These are phyloP conservation scores for Karstenula rhodostoma DNA, from an alignment of 2,329 filamentous ascomycete genomes.

Conservation along the genomic window DNA sequence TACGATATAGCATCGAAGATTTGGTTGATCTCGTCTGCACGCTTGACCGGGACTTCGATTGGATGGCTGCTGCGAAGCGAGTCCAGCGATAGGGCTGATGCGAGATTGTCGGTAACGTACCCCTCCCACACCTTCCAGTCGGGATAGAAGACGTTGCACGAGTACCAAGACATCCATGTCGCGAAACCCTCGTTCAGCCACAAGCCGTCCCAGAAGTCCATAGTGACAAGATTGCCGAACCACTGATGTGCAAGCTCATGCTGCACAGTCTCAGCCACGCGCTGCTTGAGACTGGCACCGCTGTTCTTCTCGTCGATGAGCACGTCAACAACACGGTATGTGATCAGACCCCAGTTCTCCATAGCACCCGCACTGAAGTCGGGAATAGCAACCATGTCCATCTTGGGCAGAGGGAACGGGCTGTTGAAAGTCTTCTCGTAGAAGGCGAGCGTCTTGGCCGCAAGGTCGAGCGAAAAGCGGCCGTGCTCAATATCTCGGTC, in stretches of 20 bases:
- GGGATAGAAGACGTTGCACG: constrained; percentile 92
- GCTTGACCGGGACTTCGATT: constrained; percentile 95
- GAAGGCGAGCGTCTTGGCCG: constrained; percentile 87
- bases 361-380: constrained; percentile 96
- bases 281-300: constrained; percentile 87
- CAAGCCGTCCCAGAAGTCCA: constrained; percentile 98
- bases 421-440: constrained; percentile 95
- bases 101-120: constrained; percentile 91
- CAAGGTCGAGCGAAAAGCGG: constrained; percentile 87
- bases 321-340: constrained; percentile 90
- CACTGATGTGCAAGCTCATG: constrained; percentile 97
- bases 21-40: constrained; percentile 95
- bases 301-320: constrained; percentile 92
- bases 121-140: constrained; percentile 99
- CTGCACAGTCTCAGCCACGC: constrained; percentile 93
- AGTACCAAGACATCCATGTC: constrained; percentile 94
- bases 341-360: constrained; percentile 98
- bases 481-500: constrained; percentile 91
- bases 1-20: constrained; percentile 99
- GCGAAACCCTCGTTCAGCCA: constrained; percentile 97
- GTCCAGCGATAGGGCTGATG: constrained; percentile 86
- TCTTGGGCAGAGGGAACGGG: constrained; percentile 87
- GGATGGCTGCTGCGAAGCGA: constrained; percentile 94
- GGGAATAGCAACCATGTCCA: constrained; percentile 96
- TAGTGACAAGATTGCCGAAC: constrained; percentile 97